Evolutionary conservation across 2,329 filamentous ascomycete species (phyloP), one percentile per base, ranked within the genome.

Genomic region (Raffaelea ambrosiae): DNA sequence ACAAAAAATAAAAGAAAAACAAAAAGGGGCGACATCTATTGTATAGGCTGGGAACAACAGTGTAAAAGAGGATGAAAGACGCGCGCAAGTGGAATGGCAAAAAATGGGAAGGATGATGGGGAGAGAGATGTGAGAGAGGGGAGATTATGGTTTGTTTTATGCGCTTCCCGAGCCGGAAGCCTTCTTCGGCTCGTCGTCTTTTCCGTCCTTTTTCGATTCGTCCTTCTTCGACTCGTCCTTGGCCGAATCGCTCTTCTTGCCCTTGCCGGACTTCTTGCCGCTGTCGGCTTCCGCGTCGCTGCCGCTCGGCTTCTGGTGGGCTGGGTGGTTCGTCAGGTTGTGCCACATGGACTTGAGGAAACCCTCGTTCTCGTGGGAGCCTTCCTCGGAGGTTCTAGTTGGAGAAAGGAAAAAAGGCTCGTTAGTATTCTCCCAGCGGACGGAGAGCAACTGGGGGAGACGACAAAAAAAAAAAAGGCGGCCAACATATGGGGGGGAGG

Each of bases 341-440:
- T 96, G 88, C 91, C 91, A 97, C 54, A 94, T 82, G 39, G 84
- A 88, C 71, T 93, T 96, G 51, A 97, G 69, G 61, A 96, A 95
- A 3, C 91, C 88, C 64, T 96, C 90, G 59, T 86, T 81, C 66
- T 85, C 84, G 63, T 91, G 84, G 0, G 74, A 69, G 40, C 73
- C 69, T 40, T 63, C 59, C n/a, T n/a, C n/a, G n/a, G n/a, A n/a
- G n/a, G 18, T n/a, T n/a, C n/a, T n/a, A n/a, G n/a, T n/a, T n/a
- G n/a, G n/a, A n/a, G n/a, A n/a, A n/a, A n/a, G n/a, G n/a, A n/a
- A n/a, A n/a, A n/a, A n/a, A n/a, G n/a, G n/a, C n/a, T n/a, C n/a
- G n/a, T n/a, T n/a, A n/a, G n/a, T n/a, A n/a, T n/a, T n/a, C n/a
- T n/a, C n/a, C n/a, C n/a, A n/a, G n/a, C n/a, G n/a, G n/a, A n/a